Base-by-base conservation (phyloP, 2,329 filamentous ascomycete genomes). In the Aschersonia sp. region DNA sequence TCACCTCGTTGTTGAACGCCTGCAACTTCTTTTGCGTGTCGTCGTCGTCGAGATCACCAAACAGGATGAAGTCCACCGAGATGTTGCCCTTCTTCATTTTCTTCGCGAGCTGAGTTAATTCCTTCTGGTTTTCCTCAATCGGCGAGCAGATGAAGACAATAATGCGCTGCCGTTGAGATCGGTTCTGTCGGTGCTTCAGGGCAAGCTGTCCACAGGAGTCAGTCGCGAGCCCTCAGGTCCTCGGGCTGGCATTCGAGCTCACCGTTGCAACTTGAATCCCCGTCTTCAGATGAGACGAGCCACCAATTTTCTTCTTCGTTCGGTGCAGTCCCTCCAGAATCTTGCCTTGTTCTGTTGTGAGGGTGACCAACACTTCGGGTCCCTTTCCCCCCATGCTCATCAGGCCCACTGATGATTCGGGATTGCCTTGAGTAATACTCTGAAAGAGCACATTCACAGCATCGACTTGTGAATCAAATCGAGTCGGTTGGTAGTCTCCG, bases 11-110 rank as follows among this genome's bases (percentile, higher is more conserved):
- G 67, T 95, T 88, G 73, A 98, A 98, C 31, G 86, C 83, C 60
- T 87, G 81, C 47, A 98, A 79, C 71, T 97, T 97, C 69, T 92
- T 90, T 63, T 85, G 79, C 48, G 85, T 85, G 53, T 83, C 87
- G 55, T 94, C 87, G 57, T 89, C 86, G 55, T 92, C 87, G 47
- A 95, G 76, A 58, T 98, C 90, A 56, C 92, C 92, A 59, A 98
- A 98, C 44, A 90, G 80, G 52, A 98, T 78, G 60, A 98, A 90
- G 66, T 98, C 92, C 61, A 98, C 86, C 52, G 83, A 86, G 51
- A 95, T 86, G 60, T 86, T 90, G 66, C 83, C 85, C 77, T 98
- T 98, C 80, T 97, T 97, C 88, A 97, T 94, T 71, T 92, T 94
- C 73, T 92, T 94, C 43, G 92, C 89, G 32, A 98, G 76, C 61